phyloP scores from a whole-genome alignment of 108 stramenopile genomes.

The Parietichytrium sp. region DNA sequence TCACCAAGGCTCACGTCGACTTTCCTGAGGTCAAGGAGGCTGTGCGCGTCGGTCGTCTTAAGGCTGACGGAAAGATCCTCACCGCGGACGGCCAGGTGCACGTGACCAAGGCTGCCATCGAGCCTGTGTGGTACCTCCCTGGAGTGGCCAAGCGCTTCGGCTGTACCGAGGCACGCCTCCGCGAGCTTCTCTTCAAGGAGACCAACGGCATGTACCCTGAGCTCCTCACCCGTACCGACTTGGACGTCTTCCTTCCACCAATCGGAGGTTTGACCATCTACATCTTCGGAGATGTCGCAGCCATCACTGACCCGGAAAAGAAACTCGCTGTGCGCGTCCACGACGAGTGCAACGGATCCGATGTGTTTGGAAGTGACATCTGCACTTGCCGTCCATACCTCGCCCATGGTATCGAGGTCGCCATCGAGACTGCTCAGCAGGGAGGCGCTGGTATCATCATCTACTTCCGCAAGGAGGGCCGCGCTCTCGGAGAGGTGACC shows the following conservation, averaged over 20 bases:
- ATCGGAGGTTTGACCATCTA: conserved; percentile 98
- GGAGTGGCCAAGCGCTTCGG: conserved; percentile 94
- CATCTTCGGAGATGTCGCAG: conserved; percentile 96
- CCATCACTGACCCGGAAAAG: conserved; percentile 94
- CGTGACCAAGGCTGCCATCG: conserved; percentile 94
- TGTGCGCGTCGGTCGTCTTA: conserved; percentile 74
- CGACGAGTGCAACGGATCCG: conserved; percentile 98
- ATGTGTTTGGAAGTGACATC: conserved; percentile 96
- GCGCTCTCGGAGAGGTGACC: conserved; percentile 91
- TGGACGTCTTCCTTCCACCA: conserved; percentile 96
- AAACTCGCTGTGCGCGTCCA: conserved; percentile 93
- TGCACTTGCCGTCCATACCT: conserved; percentile 97
- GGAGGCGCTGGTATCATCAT: conserved; percentile 93
- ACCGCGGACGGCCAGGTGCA: conserved; percentile 81
- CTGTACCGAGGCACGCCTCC: conserved; percentile 79
- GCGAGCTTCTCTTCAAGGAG: conserved; percentile 92
- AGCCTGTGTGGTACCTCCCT: conserved; percentile 98
- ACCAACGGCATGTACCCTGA: conserved; percentile 99
- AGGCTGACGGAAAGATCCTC: conserved; percentile 81
- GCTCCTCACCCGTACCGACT: conserved; percentile 90
- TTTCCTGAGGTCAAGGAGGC: conserved; percentile 91
- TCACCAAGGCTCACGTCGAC: conserved; percentile 99
- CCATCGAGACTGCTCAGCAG: conserved; percentile 84
- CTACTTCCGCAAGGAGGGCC: conserved; percentile 96
- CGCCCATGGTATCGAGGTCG: conserved; percentile 98